A percentile compares a stretch with the other conserved stretches of the same genome.
These are phyloP conservation scores for Pleurotus platypus DNA, from an alignment of 768 basidiomycete species.

Conservation along the genomic window DNA sequence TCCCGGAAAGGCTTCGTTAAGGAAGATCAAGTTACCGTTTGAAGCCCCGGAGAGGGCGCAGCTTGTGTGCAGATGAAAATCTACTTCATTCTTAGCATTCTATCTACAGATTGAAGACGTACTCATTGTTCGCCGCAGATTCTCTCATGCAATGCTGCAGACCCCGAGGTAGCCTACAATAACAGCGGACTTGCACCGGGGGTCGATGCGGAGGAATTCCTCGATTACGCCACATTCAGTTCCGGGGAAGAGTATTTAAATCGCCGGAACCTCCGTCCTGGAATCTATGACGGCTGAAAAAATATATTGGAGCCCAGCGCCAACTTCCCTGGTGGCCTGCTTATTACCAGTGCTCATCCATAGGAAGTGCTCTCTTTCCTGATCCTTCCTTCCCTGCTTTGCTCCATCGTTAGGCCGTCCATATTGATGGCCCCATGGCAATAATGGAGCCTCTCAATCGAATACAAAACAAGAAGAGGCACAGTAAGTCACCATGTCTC, in stretches of 20 bases:
- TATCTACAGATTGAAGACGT: no score
- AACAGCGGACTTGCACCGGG: not conserved
- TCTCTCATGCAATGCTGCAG: no score
- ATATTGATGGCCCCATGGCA: conserved; percentile 6
- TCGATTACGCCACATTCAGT: conserved; percentile 1
- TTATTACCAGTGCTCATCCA: conserved; percentile 6
- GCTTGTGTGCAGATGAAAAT: no score
- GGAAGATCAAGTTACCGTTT: no score
- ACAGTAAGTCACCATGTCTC: conserved; percentile 6
- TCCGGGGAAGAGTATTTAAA: conserved; percentile 10
- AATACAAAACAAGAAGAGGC: conserved; percentile 12
- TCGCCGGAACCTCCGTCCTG: conserved; percentile 5
- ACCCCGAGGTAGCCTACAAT: not conserved
- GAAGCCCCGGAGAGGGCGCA: no score
- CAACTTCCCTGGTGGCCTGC: not conserved
- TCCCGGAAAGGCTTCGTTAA: no score
- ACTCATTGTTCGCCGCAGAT: no score
- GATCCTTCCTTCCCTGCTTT: conserved; percentile 3
- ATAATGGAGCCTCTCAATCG: conserved; percentile 4
- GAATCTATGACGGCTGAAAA: not conserved
- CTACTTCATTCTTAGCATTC: no score
- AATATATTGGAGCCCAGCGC: conserved; percentile 1
- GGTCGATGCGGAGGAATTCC: conserved; percentile 4
- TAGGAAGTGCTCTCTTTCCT: conserved; percentile 1
- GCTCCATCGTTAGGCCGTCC: not conserved